Base-by-base conservation (phyloP, 805 yeast species). In the Lipomyces orientalis region DNA sequence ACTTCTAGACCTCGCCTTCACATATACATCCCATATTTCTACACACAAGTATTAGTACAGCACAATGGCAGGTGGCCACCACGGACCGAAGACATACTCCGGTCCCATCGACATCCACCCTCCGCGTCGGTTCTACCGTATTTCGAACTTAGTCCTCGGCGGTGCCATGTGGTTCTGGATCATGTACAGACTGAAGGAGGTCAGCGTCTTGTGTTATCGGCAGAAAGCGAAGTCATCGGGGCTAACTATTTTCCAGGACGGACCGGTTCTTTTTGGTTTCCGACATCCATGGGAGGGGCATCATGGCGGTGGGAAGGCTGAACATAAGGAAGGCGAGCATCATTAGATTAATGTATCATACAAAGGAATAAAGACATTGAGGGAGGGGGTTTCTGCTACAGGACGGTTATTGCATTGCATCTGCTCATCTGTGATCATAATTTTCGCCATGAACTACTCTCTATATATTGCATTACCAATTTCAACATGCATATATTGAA, bases 151-250 rank as follows among this genome's bases (percentile, higher is more conserved):
- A 73, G 77, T 84, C 25, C 83, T 91, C 55, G 97, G 97, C 10
- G 97, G 94, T 52, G 84, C 93, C 63, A 88, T 90, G 91, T 90
- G 95, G 90, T 91, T 90, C 79, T 91, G 94, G 90, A 85, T 91
- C 70, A 83, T 91, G 76, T 91, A 90, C 83, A 84, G 97, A 78
- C 83, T 90, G 51, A 73, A 73, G 54, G 58, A 73, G 58, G 73
- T 67, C 33, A 34, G 67, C 37, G 7, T 16, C 49, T 7, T 12
- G 49, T 19, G 7, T 43, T 12, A 6, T 16, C 6, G 14, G 39
- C 39, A 35, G 22, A 16, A 2, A 16, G 10, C 9, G 9, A 58
- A 16, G 8, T 35, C 5, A 22, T 9, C n/a, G 33, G 16, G 19
- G 57, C 49, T 43, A 43, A 43, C n/a, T 4, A 43, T 7, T 10